These are phyloP conservation scores for Noccaea caerulescens DNA, from an alignment of 345 rosid genomes.

Conservation along the genomic window DNA sequence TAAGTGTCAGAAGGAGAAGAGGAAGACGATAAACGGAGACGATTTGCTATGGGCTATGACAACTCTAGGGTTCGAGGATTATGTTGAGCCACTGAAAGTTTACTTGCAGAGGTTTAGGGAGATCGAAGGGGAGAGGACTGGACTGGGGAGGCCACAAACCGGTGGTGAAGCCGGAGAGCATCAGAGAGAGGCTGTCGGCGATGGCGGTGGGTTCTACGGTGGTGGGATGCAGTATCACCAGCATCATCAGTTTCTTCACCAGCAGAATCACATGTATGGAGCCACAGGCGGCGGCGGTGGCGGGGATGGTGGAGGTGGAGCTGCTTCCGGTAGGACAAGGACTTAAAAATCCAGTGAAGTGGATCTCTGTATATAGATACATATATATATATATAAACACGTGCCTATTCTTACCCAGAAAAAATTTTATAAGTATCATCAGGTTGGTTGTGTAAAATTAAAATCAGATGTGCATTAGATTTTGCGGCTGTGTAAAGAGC, in stretches of 20 bases:
- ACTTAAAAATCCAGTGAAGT: conserved; percentile 36
- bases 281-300: conserved; percentile 38
- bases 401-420: conserved; percentile 30
- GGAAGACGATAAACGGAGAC: conserved; percentile 81
- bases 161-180: conserved; percentile 43
- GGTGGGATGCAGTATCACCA: conserved; percentile 44
- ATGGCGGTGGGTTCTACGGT: conserved; percentile 40
- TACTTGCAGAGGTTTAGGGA: conserved; percentile 77
- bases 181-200: conserved; percentile 45
- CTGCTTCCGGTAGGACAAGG: conserved; percentile 44
- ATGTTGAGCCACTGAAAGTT: conserved; percentile 69
- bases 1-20: conserved; percentile 79
- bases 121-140: conserved; percentile 69
- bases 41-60: conserved; percentile 62
- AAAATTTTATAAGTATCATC: conserved; percentile 16
- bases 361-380: conserved; percentile 42
- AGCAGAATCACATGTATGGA: conserved; percentile 42
- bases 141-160: conserved; percentile 41
- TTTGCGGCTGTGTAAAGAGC: conserved; percentile 45
- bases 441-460: conserved; percentile 34
- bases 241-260: conserved; percentile 47
- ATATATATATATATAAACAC: conserved; percentile 27
- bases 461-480: conserved; percentile 35
- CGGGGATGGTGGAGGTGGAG: conserved; percentile 27
- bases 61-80: conserved; percentile 75